Conservation (phyloP, 805 yeast species). For the Starmerella ratchasimensis region DNA sequence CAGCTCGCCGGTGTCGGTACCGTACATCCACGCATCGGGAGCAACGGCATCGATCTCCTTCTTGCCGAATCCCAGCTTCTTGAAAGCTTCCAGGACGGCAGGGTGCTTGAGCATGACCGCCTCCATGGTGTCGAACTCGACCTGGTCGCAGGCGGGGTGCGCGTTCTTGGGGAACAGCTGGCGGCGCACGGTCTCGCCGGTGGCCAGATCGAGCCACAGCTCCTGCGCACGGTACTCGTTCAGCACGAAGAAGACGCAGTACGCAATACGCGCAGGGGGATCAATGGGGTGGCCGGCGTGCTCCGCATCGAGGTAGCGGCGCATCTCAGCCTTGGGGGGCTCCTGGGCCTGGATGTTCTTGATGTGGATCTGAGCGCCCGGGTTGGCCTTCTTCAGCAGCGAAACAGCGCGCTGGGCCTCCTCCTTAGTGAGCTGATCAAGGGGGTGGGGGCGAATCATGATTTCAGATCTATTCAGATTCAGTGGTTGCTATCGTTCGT, state of each 20-base stretch:
- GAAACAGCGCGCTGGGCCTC: constrained; percentile 23
- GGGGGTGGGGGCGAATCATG: constrained; percentile 21
- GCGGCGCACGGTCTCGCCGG: constrained; percentile 47
- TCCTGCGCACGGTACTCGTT: constrained; percentile 41
- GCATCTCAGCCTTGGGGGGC: constrained; percentile 66
- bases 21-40: constrained; percentile 55
- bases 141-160: constrained; percentile 59
- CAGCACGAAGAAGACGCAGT: constrained; percentile 50
- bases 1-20: constrained; percentile 45
- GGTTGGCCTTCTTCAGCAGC: constrained; percentile 20
- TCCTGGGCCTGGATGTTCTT: constrained; percentile 31
- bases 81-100: constrained; percentile 73
- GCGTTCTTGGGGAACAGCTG: constrained; percentile 44
- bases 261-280: constrained; percentile 56
- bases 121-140: constrained; percentile 20
- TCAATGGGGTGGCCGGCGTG: constrained; percentile 33
- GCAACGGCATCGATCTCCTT: constrained; percentile 12
- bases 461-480: too few relatives aligned
- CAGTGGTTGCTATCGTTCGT: too few relatives aligned
- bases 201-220: constrained; percentile 53
- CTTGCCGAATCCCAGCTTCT: constrained; percentile 51
- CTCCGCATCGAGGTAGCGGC: constrained; percentile 54
- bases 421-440: constrained; percentile 24
- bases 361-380: constrained; percentile 24
- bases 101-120: constrained; percentile 48